Evolutionary conservation across 2,329 filamentous ascomycete genomes (phyloP).

Genomic region (Colletotrichum trifolii): DNA sequence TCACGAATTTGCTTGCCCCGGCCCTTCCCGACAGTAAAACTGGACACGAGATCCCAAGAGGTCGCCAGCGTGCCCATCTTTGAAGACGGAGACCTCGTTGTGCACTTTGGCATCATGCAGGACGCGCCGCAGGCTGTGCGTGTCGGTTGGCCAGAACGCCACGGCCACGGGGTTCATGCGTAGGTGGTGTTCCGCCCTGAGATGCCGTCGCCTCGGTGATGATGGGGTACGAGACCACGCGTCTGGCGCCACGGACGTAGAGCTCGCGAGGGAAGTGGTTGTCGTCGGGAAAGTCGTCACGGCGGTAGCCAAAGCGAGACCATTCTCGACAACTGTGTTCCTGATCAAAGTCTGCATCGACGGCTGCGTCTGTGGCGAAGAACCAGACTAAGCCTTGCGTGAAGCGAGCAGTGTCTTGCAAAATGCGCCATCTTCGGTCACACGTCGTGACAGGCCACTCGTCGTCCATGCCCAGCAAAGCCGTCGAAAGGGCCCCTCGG

Average conservation of each 20-base stretch:
- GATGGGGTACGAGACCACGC: slow-evolving; percentile 41
- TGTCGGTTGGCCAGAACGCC: slow-evolving; percentile 41
- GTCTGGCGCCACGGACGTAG: slow-evolving; percentile 44
- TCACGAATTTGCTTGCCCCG: slow-evolving; percentile 36
- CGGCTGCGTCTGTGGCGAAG: too few relatives aligned
- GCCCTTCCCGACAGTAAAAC: slow-evolving; percentile 29
- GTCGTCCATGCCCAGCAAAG: too few relatives aligned
- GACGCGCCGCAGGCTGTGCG: slow-evolving; percentile 40
- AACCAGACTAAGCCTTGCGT: too few relatives aligned
- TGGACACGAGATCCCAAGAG: slow-evolving; percentile 36
- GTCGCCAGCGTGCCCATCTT: slow-evolving; percentile 37
- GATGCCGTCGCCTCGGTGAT: slow-evolving; percentile 40
- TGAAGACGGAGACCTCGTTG: slow-evolving; percentile 41
- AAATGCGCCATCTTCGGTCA: too few relatives aligned
- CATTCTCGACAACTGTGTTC: slow-evolving; percentile 36
- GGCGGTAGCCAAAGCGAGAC: slow-evolving; percentile 40
- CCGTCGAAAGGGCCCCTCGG: too few relatives aligned
- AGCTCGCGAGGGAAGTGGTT: slow-evolving; percentile 42
- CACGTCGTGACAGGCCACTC: too few relatives aligned
- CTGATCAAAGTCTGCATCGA: slow-evolving; percentile 13
- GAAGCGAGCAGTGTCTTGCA: too few relatives aligned
- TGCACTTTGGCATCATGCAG: slow-evolving; percentile 38
- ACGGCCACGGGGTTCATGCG: slow-evolving; percentile 38
- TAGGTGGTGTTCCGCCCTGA: slow-evolving; percentile 19
- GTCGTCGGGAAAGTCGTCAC: slow-evolving; percentile 43